Evolutionary conservation across 495 filamentous ascomycete genomes (phyloP).

Genomic region (Poronia punctata): DNA sequence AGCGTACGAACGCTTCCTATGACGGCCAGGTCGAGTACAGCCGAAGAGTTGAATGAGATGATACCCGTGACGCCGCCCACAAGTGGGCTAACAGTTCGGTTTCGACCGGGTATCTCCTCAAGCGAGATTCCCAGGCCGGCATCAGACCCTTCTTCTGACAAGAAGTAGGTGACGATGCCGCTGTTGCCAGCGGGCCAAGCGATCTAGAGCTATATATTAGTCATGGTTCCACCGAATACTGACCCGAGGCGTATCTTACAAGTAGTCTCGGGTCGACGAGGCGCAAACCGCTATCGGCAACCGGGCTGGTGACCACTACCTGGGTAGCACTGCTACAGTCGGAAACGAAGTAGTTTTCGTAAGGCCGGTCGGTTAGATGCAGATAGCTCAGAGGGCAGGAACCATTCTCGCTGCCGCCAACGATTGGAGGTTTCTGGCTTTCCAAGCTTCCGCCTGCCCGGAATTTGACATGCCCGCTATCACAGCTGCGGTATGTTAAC

Average conservation of each 20-base stretch:
- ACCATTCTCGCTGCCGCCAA: constrained; percentile 1
- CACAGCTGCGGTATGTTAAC: constrained; percentile 16
- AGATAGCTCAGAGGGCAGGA: constrained; percentile 14
- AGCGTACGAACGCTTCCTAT: constrained; percentile 56
- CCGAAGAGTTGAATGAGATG: constrained; percentile 50
- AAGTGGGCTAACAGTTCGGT: constrained; percentile 28
- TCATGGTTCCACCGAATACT: constrained; percentile 1
- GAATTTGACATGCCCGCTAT: constrained; percentile 18
- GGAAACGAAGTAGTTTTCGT: constrained; percentile 59
- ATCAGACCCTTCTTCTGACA: constrained; percentile 44
- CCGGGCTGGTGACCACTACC: constrained; percentile 52
- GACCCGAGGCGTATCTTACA: constrained; percentile 11
- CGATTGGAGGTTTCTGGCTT: constrained; percentile 4
- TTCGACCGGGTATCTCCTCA: constrained; percentile 33
- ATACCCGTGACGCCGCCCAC: constrained; percentile 44
- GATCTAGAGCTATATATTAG: constrained; percentile 27
- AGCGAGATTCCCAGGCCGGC: constrained; percentile 48
- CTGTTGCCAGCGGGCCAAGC: constrained; percentile 63
- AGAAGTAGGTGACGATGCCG: constrained; percentile 49
- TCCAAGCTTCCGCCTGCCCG: constrained; percentile 2
- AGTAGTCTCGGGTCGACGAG: constrained; percentile 50
- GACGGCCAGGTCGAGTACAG: constrained; percentile 46
- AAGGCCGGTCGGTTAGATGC: constrained; percentile 38
- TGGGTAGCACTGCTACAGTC: constrained; percentile 51
- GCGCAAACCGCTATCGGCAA: constrained; percentile 44